Evolutionary conservation across 441 rosid genomes (phyloP).

Genomic region (Cnidoscolus chayamansa): DNA sequence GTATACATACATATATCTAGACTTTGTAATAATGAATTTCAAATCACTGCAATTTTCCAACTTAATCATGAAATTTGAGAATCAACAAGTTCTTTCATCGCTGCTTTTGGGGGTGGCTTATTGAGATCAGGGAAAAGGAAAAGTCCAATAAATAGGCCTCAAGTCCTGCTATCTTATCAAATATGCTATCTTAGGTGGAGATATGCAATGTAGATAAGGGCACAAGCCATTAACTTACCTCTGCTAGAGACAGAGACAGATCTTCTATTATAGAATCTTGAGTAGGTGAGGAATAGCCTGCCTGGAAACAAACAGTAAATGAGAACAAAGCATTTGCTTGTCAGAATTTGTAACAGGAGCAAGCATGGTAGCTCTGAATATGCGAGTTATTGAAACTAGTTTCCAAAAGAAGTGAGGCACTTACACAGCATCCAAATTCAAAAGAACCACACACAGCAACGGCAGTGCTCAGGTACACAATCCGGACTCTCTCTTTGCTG

Average conservation of each 20-base stretch:
- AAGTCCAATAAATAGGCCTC: not conserved
- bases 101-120: not conserved
- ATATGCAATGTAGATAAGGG: not conserved
- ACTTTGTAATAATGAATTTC: not conserved
- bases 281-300: conserved; percentile 84
- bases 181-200: not conserved
- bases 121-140: not conserved
- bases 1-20: not conserved
- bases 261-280: conserved; percentile 69
- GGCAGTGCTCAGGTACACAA: conserved; percentile 75
- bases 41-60: not conserved
- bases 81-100: not conserved
- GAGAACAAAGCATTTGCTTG: not conserved
- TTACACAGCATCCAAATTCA: conserved; percentile 83
- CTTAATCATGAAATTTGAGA: not conserved
- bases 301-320: conserved; percentile 47
- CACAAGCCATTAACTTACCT: conserved; percentile 40
- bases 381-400: not conserved
- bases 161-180: not conserved
- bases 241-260: conserved; percentile 55
- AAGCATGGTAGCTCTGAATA: not conserved
- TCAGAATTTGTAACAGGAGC: not conserved
- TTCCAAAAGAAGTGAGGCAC: conserved; percentile 21
- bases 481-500: conserved; percentile 45
- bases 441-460: conserved; percentile 87